Evolutionary conservation across 257 asterid genomes (phyloP), one percentile per base, ranked within the genome.

Genomic region (Penstemon barbatus): DNA sequence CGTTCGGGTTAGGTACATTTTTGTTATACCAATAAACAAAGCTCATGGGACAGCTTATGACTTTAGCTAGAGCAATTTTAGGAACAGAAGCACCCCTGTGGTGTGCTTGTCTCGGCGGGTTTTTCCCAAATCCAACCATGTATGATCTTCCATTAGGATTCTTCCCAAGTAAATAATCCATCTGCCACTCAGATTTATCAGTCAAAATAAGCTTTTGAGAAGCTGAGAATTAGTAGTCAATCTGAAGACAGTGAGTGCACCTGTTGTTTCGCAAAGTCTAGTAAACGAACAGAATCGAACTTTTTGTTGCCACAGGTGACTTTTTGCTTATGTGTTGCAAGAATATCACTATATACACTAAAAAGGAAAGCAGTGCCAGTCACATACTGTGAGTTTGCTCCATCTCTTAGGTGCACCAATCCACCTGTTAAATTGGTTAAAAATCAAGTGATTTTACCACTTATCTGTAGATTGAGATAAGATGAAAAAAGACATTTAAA

Each of bases 41-140:
- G 86, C 86, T 87, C 90, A 85, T 78, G 2, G 82, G 58, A 59
- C 97, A 91, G 65, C 36, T 71, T 1, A 89, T 71, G 4, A 37
- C 70, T 71, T 75, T 15, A 7, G 58, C 10, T 1, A 73, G 18
- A 4, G 82, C 9, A 71, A 80, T 59, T 48, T 0, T 37, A 2
- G 97, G 96, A n/a, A 91, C 89, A 2, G 97, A 91, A 0, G 97
- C 86, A n/a, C 97, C 97, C 72, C 96, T 74, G 41, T 91, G 97
- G 77, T 91, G 97, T 2, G 95, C 89, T 63, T 84, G 96, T 53
- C 33, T 77, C 7, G 97, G 97, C 36, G 95, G 91, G 2, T 82
- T 76, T 2, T 74, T 77, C 1, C 97, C 97, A 61, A 89, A 91
- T 12, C 97, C 97, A 6, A 89, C 97, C 97, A 91, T 91, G 84